A percentile compares a stretch with the other conserved stretches of the same genome.
phyloP scores from a whole-genome alignment of 2,329 filamentous ascomycete genomes.

The Fusarium buxicola region DNA sequence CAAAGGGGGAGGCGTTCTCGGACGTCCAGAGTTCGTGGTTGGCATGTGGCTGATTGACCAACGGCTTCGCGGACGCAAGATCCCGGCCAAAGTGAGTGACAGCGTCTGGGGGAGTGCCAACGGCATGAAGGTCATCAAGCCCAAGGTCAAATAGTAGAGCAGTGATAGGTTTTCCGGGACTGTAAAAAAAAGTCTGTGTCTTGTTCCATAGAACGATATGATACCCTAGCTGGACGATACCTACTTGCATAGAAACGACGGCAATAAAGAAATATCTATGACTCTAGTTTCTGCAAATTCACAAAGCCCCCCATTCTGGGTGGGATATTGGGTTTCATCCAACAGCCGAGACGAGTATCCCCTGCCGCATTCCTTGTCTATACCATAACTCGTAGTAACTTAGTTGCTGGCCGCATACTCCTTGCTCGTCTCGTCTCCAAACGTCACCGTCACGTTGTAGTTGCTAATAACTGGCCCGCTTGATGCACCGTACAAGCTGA shows the following conservation, averaged over 20 bases:
- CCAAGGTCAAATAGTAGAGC: conserved; percentile 43
- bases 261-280: neutral
- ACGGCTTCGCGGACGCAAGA: conserved; percentile 80
- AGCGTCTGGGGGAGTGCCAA: conserved; percentile 81
- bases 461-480: conserved; percentile 34
- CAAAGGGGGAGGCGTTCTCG: conserved; percentile 65
- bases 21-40: conserved; percentile 80
- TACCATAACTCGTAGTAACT: neutral
- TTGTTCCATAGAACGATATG: conserved; percentile 44
- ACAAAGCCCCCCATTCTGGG: too few relatives aligned
- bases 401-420: conserved; percentile 35
- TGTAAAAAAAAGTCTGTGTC: conserved; percentile 14
- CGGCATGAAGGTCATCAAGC: conserved; percentile 56
- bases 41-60: conserved; percentile 88
- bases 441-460: conserved; percentile 44
- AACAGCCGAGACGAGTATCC: too few relatives aligned
- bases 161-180: conserved; percentile 12
- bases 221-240: conserved; percentile 43
- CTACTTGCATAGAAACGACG: conserved; percentile 4
- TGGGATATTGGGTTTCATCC: too few relatives aligned
- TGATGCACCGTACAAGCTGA: conserved; percentile 47
- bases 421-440: conserved; percentile 39
- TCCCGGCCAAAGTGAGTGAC: conserved; percentile 75
- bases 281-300: neutral
- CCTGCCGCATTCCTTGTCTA: neutral